phyloP scores from a whole-genome alignment of 2,329 filamentous ascomycete species.

The Rhexocercosporidium sp. region DNA sequence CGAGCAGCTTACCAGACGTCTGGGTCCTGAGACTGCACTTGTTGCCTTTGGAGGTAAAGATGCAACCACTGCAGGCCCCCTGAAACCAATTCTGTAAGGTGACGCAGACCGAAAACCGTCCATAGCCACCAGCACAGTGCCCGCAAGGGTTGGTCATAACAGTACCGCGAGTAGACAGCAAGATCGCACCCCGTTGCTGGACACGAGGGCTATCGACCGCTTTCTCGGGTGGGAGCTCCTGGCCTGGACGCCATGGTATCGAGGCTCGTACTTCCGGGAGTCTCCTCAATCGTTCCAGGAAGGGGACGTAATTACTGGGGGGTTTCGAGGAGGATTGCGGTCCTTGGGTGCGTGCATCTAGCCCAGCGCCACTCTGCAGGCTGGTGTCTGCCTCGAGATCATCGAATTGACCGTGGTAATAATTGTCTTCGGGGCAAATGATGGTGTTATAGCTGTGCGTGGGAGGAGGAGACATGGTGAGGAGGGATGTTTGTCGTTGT shows the following conservation, averaged over 20 bases:
- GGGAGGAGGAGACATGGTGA: constrained; percentile 18
- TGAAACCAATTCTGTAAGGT: constrained; percentile 36
- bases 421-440: constrained; percentile 7
- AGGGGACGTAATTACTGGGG: constrained; percentile 19
- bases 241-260: constrained; percentile 38
- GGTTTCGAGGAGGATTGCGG: constrained; percentile 6
- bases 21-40: constrained; percentile 35
- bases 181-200: constrained; percentile 34
- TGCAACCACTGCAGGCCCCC: constrained; percentile 37
- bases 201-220: constrained; percentile 34
- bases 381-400: constrained; percentile 1
- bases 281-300: constrained; percentile 27
- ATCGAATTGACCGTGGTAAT: constrained; percentile 12
- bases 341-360: background rate
- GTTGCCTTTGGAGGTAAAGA: constrained; percentile 37
- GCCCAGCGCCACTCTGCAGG: constrained; percentile 1
- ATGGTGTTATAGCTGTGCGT: background rate
- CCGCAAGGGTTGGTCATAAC: constrained; percentile 28
- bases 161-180: constrained; percentile 33
- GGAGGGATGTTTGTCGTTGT: background rate
- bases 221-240: constrained; percentile 34
- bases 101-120: constrained; percentile 36
- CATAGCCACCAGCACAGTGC: constrained; percentile 34
- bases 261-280: constrained; percentile 30
- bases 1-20: constrained; percentile 25